Percentiles rank a stretch among this genome's conserved stretches.
Conservation (phyloP, 305 asterid species). For the Vinca major region DNA sequence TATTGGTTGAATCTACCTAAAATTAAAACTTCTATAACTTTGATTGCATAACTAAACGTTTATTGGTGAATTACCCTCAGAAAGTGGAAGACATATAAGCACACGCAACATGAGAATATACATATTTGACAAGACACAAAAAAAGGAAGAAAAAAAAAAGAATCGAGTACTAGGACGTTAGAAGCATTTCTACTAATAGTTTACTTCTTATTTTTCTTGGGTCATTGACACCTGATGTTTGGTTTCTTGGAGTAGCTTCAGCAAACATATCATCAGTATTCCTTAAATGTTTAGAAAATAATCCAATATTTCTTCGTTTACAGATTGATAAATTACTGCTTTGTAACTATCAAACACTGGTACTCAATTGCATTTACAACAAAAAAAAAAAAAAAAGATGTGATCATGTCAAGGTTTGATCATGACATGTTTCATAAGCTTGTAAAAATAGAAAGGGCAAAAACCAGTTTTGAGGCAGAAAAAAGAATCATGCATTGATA, state of each 20-base stretch:
- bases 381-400: no score
- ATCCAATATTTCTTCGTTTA: background rate
- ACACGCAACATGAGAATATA: background rate
- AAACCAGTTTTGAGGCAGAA: background rate
- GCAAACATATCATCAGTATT: background rate
- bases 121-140: background rate
- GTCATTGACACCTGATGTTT: background rate
- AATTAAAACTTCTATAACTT: background rate
- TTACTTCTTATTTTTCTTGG: background rate
- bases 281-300: background rate
- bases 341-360: background rate
- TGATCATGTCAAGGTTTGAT: background rate
- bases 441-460: background rate
- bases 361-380: background rate
- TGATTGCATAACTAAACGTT: background rate
- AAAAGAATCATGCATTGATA: conserved; percentile 2
- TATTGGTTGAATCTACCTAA: no score
- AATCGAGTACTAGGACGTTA: background rate
- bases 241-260: background rate
- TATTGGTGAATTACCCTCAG: background rate
- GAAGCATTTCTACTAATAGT: no score
- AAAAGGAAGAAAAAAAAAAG: background rate
- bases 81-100: background rate
- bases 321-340: background rate
- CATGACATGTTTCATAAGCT: background rate